A percentile compares a stretch with the other conserved stretches of the same genome.
Evolutionary conservation across 768 basidiomycete species (phyloP).

Genomic region (Cubamyces lactineus): DNA sequence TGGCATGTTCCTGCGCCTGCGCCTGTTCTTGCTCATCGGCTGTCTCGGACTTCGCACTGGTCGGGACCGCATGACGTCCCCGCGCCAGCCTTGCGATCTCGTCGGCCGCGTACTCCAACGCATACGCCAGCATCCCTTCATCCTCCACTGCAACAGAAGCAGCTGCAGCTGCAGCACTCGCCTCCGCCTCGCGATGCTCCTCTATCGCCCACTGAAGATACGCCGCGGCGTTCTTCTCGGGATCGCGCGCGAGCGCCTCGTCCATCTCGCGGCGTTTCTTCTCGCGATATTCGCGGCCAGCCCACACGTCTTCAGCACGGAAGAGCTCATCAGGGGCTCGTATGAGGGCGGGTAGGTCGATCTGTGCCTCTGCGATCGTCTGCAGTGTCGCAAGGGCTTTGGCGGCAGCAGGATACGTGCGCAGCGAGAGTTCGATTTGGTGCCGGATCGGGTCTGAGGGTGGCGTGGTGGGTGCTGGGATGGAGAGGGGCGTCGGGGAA

Average conservation of each 20-base stretch:
- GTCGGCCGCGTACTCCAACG: conserved; percentile 60
- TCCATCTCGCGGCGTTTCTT: conserved; percentile 36
- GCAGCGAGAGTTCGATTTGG: conserved; percentile 26
- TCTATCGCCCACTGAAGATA: conserved; percentile 36
- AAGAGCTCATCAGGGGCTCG: conserved; percentile 46
- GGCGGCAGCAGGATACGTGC: conserved; percentile 26
- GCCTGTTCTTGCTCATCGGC: conserved; percentile 18
- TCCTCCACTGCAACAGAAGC: conserved; percentile 36
- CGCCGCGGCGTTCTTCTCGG: conserved; percentile 32
- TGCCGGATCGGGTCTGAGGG: conserved; percentile 20
- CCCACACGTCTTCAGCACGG: conserved; percentile 41
- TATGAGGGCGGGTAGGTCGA: conserved; percentile 50
- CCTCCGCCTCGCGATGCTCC: conserved; percentile 33
- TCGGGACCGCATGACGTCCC: conserved; percentile 20
- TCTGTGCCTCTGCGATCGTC: conserved; percentile 25
- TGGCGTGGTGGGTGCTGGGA: conserved; percentile 1
- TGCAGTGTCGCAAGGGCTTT: conserved; percentile 26
- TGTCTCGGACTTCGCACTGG: conserved; percentile 2
- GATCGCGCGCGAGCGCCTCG: conserved; percentile 38
- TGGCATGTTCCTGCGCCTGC: conserved; percentile 24
- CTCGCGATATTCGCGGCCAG: conserved; percentile 35
- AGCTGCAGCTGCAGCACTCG: conserved; percentile 14
- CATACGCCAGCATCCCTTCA: conserved; percentile 54
- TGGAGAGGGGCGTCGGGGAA: background rate
- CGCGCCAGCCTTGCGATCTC: conserved; percentile 49